Evolutionary conservation across 192 early-diverging fungal genomes (phyloP).

Genomic region (Coemansia guatemalensis): DNA sequence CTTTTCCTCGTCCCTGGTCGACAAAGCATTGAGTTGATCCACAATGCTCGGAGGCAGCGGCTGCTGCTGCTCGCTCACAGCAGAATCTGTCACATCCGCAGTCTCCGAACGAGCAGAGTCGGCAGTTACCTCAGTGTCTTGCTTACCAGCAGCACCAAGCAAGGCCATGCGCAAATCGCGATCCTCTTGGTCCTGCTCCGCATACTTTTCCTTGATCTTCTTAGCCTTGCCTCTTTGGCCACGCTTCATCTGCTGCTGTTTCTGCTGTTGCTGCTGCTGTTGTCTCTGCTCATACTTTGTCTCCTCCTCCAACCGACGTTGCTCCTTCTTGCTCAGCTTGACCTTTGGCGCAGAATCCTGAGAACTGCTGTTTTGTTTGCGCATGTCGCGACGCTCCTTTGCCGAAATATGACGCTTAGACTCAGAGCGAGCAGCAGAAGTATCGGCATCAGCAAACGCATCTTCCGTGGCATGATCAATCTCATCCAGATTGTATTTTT

Average conservation of each 20-base stretch:
- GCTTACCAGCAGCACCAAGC: conserved; percentile 63
- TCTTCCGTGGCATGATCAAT: conserved; percentile 41
- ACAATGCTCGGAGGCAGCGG: conserved; percentile 20
- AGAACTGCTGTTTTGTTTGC: conserved; percentile 56
- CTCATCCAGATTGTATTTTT: conserved; percentile 57
- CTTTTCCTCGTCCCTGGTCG: background rate
- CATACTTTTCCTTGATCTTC: conserved; percentile 94
- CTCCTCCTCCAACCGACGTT: conserved; percentile 29
- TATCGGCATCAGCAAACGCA: conserved; percentile 14
- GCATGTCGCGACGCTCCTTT: conserved; percentile 81
- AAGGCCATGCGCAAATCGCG: conserved; percentile 77
- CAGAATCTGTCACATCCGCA: background rate
- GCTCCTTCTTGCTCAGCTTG: conserved; percentile 44
- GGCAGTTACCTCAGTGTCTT: conserved; percentile 34
- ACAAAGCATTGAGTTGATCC: conserved; percentile 24
- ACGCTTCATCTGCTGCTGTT: conserved; percentile 56
- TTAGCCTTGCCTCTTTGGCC: conserved; percentile 87
- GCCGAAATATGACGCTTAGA: conserved; percentile 63
- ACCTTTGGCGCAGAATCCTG: background rate
- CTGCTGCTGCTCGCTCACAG: background rate
- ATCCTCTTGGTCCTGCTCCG: conserved; percentile 91
- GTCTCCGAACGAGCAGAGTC: background rate
- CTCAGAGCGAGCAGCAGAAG: background rate
- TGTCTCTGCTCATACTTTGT: conserved; percentile 35
- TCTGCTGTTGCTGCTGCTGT: conserved; percentile 29